Conservation (phyloP, 257 asterid species). For the Solanum ahanhuiri region DNA sequence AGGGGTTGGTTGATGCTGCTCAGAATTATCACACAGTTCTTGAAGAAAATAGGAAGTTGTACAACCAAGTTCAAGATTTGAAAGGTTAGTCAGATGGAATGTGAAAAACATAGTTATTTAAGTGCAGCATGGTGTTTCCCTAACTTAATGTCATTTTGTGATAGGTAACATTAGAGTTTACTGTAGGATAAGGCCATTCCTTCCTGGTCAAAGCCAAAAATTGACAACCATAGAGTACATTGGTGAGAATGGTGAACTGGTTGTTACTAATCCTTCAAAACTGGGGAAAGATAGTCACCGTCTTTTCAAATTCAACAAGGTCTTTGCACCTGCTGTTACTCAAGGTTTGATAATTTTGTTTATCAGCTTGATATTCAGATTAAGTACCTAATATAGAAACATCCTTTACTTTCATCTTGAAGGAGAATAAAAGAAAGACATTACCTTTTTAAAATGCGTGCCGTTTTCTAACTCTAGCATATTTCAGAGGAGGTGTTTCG, state of each 20-base stretch:
- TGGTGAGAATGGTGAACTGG: conserved; percentile 90
- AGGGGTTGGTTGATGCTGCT: conserved; percentile 71
- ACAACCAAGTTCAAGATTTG: conserved; percentile 95
- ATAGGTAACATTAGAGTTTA: conserved; percentile 89
- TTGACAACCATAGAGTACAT: conserved; percentile 72
- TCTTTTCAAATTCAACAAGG: conserved; percentile 85
- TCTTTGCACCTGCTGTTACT: conserved; percentile 63
- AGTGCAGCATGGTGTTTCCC: background rate
- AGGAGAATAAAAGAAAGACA: background rate
- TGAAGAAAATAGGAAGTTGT: conserved; percentile 78
- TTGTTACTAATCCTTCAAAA: conserved; percentile 68
- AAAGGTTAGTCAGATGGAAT: conserved; percentile 49
- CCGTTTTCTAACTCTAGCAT: background rate
- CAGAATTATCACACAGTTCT: conserved; percentile 75
- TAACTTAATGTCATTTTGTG: conserved; percentile 1
- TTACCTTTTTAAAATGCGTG: background rate
- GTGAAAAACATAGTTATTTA: background rate
- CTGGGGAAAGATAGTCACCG: conserved; percentile 86
- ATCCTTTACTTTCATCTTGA: background rate
- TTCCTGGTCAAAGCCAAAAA: conserved; percentile 55
- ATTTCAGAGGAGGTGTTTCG: conserved; percentile 74
- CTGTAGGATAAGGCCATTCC: conserved; percentile 88
- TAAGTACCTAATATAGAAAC: background rate
- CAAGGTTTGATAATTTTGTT: conserved; percentile 52
- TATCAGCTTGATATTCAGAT: background rate